These are phyloP conservation scores for Chrysoporthe austroafricana DNA, from an alignment of 2,329 filamentous ascomycete genomes.

Conservation along the genomic window DNA sequence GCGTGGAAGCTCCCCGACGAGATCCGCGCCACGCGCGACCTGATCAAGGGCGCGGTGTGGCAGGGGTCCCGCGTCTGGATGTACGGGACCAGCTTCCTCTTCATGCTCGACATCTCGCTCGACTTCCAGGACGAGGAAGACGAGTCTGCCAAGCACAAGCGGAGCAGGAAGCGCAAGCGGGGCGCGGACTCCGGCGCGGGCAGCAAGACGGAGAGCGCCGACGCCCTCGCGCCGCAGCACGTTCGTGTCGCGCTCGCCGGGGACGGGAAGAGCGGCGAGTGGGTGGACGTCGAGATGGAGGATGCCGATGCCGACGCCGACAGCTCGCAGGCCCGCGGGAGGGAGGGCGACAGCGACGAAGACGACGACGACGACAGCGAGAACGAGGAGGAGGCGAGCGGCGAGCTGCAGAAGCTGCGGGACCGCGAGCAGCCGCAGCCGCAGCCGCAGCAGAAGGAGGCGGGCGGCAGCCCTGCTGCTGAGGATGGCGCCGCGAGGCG, in stretches of 20 bases:
- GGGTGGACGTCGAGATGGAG: constrained; percentile 41
- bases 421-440: constrained; percentile 40
- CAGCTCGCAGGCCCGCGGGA: constrained; percentile 31
- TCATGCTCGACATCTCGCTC: constrained; percentile 84
- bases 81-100: constrained; percentile 83
- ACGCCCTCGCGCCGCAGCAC: constrained; percentile 47
- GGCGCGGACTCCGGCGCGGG: constrained; percentile 56
- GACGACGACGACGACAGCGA: constrained; percentile 43
- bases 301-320: constrained; percentile 37
- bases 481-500: constrained; percentile 32
- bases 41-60: constrained; percentile 85
- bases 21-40: constrained; percentile 75
- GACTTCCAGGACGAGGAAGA: constrained; percentile 59
- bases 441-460: constrained; percentile 37
- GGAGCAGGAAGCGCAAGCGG: constrained; percentile 59
- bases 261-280: constrained; percentile 44
- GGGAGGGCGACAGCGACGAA: constrained; percentile 33
- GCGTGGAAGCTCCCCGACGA: constrained; percentile 73
- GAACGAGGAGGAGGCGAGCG: constrained; percentile 40
- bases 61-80: constrained; percentile 80
- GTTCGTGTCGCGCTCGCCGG: constrained; percentile 42
- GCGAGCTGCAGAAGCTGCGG: constrained; percentile 37
- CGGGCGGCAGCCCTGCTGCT: constrained; percentile 41
- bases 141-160: constrained; percentile 37
- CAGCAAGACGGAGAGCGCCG: constrained; percentile 52